A percentile compares a stretch with the other conserved stretches of the same genome.
These are phyloP conservation scores for Tuctoria greenei DNA, from an alignment of 176 grass and related monocot genomes.

Conservation along the genomic window DNA sequence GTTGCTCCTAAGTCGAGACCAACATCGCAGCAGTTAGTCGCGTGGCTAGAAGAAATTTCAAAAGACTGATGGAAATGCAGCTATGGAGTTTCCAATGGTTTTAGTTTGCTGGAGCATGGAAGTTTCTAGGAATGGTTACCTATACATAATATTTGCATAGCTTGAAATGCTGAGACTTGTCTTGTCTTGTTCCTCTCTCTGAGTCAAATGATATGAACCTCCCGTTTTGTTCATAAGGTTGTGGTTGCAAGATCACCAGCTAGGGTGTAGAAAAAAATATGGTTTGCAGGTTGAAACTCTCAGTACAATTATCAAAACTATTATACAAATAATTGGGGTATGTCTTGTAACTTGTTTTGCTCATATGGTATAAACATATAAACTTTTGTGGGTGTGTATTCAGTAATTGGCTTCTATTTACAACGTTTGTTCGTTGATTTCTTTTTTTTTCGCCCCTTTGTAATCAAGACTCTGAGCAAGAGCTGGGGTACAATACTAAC, in stretches of 20 bases:
- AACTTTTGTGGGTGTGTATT: background rate
- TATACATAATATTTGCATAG: constrained; percentile 69
- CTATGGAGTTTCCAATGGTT: background rate
- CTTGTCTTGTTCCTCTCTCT: constrained; percentile 9
- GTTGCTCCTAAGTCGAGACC: constrained; percentile 73
- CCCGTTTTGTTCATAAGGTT: constrained; percentile 31
- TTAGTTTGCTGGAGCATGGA: constrained; percentile 19
- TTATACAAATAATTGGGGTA: background rate
- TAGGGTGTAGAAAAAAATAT: constrained; percentile 42
- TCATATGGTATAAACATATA: background rate
- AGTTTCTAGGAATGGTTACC: constrained; percentile 35
- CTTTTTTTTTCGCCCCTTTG: background rate
- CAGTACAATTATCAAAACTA: constrained; percentile 8
- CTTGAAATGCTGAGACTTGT: constrained; percentile 27
- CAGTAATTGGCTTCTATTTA: too few relatives aligned
- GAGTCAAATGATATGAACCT: constrained; percentile 14
- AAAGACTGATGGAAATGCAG: constrained; percentile 13
- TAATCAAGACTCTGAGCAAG: background rate
- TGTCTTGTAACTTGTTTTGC: background rate
- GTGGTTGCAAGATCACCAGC: constrained; percentile 45
- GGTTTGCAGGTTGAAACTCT: constrained; percentile 34
- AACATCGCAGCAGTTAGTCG: constrained; percentile 61
- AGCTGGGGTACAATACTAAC: background rate
- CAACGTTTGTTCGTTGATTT: background rate
- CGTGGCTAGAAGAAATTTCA: constrained; percentile 71